phyloP scores from a whole-genome alignment of 768 basidiomycete genomes.

The Podaxis sp. region DNA sequence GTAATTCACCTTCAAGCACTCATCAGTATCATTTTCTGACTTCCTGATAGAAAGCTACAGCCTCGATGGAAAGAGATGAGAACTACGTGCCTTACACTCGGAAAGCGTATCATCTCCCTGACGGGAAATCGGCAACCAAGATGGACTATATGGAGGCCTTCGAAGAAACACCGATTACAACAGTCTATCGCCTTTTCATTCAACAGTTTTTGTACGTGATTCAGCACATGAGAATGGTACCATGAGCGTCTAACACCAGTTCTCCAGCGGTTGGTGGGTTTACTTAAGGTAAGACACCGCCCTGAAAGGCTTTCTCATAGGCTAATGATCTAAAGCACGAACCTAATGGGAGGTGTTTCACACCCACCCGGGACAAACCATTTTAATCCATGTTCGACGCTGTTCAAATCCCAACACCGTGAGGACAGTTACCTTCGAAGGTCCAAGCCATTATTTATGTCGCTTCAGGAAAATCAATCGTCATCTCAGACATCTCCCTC shows the following conservation, averaged over 20 bases:
- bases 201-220: constrained; percentile 46
- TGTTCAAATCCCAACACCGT: constrained; percentile 42
- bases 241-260: background rate
- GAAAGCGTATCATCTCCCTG: constrained; percentile 40
- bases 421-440: constrained; percentile 13
- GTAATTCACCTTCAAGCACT: constrained; percentile 28
- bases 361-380: constrained; percentile 50
- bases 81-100: constrained; percentile 62
- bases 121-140: constrained; percentile 34
- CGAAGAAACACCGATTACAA: constrained; percentile 51
- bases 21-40: background rate
- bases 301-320: background rate
- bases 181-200: constrained; percentile 40
- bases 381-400: constrained; percentile 36
- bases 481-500: constrained; percentile 33
- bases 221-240: background rate
- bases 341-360: constrained; percentile 47
- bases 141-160: constrained; percentile 49
- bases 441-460: constrained; percentile 10
- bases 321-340: constrained; percentile 26
- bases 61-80: constrained; percentile 76
- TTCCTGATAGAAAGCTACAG: constrained; percentile 52
- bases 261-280: constrained; percentile 34
- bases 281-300: constrained; percentile 28
- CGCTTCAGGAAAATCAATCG: constrained; percentile 35